phyloP scores from a whole-genome alignment of 345 rosid genomes.

The Bruguiera sexangula region DNA sequence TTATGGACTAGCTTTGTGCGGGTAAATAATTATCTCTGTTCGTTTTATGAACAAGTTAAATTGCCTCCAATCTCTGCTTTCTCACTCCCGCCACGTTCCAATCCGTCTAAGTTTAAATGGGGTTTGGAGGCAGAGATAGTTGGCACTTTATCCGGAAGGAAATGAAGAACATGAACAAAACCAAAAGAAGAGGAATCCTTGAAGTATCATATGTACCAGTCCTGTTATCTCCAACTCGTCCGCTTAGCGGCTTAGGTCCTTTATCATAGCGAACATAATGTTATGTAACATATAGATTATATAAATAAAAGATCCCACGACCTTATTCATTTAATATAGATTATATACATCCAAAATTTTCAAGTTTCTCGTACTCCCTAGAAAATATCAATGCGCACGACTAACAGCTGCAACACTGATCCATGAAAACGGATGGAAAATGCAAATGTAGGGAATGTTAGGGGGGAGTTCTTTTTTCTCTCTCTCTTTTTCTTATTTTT shows the following conservation, averaged over 20 bases:
- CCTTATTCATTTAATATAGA: background rate
- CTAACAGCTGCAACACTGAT: no score
- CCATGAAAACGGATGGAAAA: background rate
- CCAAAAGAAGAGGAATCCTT: slow-evolving; percentile 26
- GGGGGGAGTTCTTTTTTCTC: background rate
- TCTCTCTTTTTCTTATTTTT: background rate
- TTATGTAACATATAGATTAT: background rate
- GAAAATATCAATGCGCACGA: no score
- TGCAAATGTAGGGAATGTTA: background rate
- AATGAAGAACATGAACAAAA: background rate
- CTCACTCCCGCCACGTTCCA: slow-evolving; percentile 4
- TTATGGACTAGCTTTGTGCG: slow-evolving; percentile 20
- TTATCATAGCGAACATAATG: background rate
- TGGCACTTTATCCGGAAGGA: slow-evolving; percentile 50
- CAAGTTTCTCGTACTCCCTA: background rate
- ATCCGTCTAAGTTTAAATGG: slow-evolving; percentile 10
- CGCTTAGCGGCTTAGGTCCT: background rate
- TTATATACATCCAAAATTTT: background rate
- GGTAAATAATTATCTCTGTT: slow-evolving; percentile 11
- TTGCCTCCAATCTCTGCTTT: slow-evolving; percentile 59
- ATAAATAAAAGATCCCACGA: background rate
- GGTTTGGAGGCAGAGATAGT: slow-evolving; percentile 44
- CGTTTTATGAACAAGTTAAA: slow-evolving; percentile 33
- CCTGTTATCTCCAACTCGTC: background rate
- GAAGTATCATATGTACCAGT: slow-evolving; percentile 11